These are phyloP conservation scores for Medicago ruthenica DNA, from an alignment of 306 rosid genomes.

Conservation along the genomic window DNA sequence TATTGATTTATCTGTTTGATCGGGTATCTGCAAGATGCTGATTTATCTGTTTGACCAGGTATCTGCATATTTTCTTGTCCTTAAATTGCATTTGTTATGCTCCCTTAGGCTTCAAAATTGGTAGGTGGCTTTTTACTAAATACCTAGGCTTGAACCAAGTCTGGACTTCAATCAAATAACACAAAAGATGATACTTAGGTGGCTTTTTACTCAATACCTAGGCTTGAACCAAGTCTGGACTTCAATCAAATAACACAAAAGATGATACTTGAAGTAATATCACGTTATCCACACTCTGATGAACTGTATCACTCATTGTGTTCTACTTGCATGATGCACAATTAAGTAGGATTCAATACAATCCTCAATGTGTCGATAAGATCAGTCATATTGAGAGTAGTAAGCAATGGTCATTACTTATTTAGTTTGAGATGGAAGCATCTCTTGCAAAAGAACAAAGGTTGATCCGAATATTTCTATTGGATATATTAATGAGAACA, in stretches of 20 bases:
- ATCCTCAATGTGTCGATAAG: not conserved
- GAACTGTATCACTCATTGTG: not conserved
- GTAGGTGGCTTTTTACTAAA: not conserved
- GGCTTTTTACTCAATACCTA: no score
- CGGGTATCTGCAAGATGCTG: not conserved
- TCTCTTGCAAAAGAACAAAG: not conserved
- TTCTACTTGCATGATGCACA: not conserved
- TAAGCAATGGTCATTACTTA: not conserved
- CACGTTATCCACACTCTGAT: not conserved
- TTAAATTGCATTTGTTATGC: not conserved
- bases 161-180: no score
- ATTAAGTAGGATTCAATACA: not conserved
- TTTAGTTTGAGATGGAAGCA: not conserved
- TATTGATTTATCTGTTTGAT: not conserved
- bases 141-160: no score
- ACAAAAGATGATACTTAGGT: no score
- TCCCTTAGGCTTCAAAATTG: not conserved
- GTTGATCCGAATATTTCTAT: not conserved
- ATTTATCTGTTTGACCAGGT: no score
- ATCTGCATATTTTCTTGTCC: conserved; percentile 1
- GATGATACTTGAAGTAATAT: no score
- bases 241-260: no score
- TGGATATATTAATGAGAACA: not conserved
- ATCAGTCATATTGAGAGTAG: not conserved
- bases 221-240: no score